A percentile compares a stretch with the other conserved stretches of the same genome.
These are phyloP conservation scores for Mycena rosella DNA, from an alignment of 768 basidiomycete species.

Conservation along the genomic window DNA sequence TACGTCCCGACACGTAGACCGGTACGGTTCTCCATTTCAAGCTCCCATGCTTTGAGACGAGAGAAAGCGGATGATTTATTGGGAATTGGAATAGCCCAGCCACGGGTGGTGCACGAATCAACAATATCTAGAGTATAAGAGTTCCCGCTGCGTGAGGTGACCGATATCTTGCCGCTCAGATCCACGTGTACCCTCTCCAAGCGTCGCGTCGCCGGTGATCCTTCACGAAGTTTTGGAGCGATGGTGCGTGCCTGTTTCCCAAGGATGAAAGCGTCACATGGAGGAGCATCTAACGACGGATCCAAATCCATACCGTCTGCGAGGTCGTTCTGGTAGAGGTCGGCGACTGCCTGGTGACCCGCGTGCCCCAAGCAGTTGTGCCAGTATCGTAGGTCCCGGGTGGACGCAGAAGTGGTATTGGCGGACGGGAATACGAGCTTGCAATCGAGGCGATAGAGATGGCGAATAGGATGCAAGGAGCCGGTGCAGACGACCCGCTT, in stretches of 20 bases:
- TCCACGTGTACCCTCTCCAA: background rate
- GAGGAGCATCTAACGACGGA: background rate
- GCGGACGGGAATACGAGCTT: background rate
- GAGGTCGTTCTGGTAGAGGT: background rate
- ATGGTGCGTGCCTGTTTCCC: background rate
- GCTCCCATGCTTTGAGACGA: background rate
- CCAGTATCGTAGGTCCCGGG: background rate
- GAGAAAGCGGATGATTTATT: background rate
- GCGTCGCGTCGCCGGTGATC: background rate
- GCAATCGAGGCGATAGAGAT: background rate
- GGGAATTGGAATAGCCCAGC: background rate
- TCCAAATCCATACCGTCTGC: constrained; percentile 9
- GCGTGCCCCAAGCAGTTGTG: background rate
- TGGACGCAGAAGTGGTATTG: background rate
- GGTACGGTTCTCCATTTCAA: background rate
- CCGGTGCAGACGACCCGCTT: background rate
- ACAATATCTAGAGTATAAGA: background rate
- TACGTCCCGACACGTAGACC: background rate
- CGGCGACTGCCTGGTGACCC: background rate
- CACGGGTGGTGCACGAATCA: background rate
- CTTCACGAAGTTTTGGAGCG: background rate
- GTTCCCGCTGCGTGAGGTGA: background rate
- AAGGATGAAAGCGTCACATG: background rate
- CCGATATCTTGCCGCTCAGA: background rate
- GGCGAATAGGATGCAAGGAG: background rate